These are phyloP conservation scores for Nepenthes mirabilis DNA, from an alignment of 148 eudicot species.

Conservation along the genomic window DNA sequence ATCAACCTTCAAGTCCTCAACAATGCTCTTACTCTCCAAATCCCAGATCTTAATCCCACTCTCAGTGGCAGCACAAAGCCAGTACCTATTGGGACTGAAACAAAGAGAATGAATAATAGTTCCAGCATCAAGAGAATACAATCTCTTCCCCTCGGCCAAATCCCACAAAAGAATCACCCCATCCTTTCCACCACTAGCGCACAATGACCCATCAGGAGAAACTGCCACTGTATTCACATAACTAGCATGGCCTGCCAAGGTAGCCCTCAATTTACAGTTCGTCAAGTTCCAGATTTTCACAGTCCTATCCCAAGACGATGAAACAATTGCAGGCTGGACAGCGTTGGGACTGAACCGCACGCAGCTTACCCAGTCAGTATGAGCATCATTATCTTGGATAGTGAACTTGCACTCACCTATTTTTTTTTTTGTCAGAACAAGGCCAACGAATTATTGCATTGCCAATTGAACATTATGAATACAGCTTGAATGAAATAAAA, in stretches of 20 bases:
- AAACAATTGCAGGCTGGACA: conserved; percentile 56
- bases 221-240: conserved; percentile 86
- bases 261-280: conserved; percentile 66
- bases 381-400: conserved; percentile 60
- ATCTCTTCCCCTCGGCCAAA: conserved; percentile 77
- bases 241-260: conserved; percentile 58
- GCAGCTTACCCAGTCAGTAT: conserved; percentile 79
- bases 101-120: conserved; percentile 67
- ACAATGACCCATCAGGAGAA: conserved; percentile 77
- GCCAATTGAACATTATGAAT: not conserved
- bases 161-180: conserved; percentile 72
- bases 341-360: conserved; percentile 77
- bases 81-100: conserved; percentile 89
- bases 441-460: too few species aligned
- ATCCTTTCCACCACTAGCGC: conserved; percentile 92
- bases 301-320: conserved; percentile 76
- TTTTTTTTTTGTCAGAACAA: not conserved
- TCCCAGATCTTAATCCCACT: conserved; percentile 80
- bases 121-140: conserved; percentile 60
- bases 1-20: conserved; percentile 74
- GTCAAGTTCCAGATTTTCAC: conserved; percentile 85
- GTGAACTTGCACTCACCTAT: conserved; percentile 82
- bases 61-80: conserved; percentile 94
- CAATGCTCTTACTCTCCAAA: conserved; percentile 66
- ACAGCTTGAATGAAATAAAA: too few species aligned